Conservation (phyloP, 441 rosid genomes). For the Populus hybrid region DNA sequence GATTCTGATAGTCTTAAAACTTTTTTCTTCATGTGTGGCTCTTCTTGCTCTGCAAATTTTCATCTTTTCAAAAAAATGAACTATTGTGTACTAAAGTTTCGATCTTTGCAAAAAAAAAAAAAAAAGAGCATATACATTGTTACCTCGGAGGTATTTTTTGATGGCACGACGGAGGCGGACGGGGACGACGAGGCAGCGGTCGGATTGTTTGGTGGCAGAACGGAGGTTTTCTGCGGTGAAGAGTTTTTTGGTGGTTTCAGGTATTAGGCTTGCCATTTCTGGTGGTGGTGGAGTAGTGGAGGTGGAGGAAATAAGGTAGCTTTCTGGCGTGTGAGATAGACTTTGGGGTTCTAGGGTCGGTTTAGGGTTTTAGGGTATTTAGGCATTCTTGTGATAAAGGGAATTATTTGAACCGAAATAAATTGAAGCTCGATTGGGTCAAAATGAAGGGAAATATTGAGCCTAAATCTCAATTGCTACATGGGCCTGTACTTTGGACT, state of each 20-base stretch:
- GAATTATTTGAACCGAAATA: background rate
- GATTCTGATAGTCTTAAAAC: constrained; percentile 69
- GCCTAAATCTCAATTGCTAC: background rate
- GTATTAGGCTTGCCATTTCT: constrained; percentile 47
- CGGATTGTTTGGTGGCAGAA: constrained; percentile 67
- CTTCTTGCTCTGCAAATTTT: constrained; percentile 55
- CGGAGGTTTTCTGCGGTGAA: constrained; percentile 52
- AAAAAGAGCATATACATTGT: background rate
- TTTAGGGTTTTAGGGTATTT: background rate
- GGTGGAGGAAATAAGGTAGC: background rate
- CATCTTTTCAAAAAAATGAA: background rate
- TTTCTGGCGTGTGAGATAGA: background rate
- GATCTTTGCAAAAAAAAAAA: background rate
- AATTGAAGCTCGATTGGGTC: background rate
- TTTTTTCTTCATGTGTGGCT: constrained; percentile 74
- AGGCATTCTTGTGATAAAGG: background rate
- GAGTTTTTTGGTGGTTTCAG: constrained; percentile 41
- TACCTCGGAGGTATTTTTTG: constrained; percentile 71
- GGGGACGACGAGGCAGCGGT: constrained; percentile 64
- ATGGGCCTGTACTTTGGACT: background rate
- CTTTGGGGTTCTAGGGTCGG: background rate
- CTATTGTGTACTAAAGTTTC: background rate
- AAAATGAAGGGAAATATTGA: background rate
- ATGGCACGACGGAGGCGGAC: constrained; percentile 89
- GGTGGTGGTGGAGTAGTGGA: background rate